Conservation (phyloP, 1,284 basidiomycete genomes). For the Trichosporon asahii region DNA sequence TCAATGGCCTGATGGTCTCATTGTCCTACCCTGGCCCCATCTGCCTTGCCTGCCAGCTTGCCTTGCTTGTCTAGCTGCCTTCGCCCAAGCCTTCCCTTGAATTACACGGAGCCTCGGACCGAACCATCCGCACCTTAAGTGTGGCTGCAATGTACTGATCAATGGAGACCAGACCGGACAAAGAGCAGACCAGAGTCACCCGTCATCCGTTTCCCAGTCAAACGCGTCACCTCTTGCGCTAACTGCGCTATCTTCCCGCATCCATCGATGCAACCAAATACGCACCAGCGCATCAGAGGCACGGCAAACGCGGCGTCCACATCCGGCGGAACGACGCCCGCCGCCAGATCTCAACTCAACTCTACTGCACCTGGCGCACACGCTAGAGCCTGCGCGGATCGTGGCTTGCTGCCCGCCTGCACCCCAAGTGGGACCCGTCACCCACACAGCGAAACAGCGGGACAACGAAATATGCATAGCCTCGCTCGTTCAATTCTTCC, state of each 20-base stretch:
- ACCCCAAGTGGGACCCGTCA: not conserved
- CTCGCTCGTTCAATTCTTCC: not conserved
- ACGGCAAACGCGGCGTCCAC: not conserved
- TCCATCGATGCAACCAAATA: too few relatives aligned
- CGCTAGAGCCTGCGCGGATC: constrained; percentile 1
- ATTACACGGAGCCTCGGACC: not conserved
- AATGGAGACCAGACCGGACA: not conserved
- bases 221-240: too few relatives aligned
- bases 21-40: not conserved
- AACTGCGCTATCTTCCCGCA: too few relatives aligned
- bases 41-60: too few relatives aligned
- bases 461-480: not conserved
- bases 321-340: not conserved
- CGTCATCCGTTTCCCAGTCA: not conserved
- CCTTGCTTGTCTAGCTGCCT: not conserved
- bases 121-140: not conserved
- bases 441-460: not conserved
- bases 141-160: not conserved
- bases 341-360: constrained; percentile 3
- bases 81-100: not conserved
- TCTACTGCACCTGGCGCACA: not conserved
- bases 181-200: not conserved
- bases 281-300: not conserved
- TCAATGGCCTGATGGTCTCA: not conserved
- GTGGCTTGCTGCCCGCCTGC: not conserved